A percentile compares a stretch with the other conserved stretches of the same genome.
Conservation (phyloP, 2,329 filamentous ascomycete species). For the Neofusicoccum umdonicola region DNA sequence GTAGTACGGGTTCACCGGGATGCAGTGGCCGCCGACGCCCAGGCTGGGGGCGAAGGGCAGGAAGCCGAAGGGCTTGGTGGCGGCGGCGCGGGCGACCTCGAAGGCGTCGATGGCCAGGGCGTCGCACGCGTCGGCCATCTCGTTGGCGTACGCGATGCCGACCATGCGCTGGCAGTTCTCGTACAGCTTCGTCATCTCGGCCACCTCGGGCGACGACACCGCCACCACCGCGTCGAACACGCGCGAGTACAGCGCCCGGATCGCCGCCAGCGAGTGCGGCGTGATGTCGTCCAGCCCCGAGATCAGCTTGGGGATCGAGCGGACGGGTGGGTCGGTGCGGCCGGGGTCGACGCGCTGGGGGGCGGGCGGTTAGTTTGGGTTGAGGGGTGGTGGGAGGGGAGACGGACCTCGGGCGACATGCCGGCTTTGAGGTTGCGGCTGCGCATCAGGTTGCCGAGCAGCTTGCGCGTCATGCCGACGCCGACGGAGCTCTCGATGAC, state of each 20-base stretch:
- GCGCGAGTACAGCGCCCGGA: conserved; percentile 46
- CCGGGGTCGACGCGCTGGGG: conserved; percentile 51
- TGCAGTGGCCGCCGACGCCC: conserved; percentile 57
- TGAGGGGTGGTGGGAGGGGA: conserved; percentile 48
- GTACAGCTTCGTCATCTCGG: conserved; percentile 59
- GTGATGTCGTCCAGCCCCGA: conserved; percentile 51
- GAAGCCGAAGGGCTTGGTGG: conserved; percentile 52
- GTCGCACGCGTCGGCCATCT: conserved; percentile 55
- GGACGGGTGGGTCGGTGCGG: conserved; percentile 35
- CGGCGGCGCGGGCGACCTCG: conserved; percentile 51
- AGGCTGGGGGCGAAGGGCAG: conserved; percentile 47
- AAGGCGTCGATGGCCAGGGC: conserved; percentile 49
- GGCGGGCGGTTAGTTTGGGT: conserved; percentile 43
- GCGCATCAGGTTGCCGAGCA: conserved; percentile 47
- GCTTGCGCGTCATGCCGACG: conserved; percentile 54
- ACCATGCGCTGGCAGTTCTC: conserved; percentile 60
- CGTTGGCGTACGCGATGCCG: conserved; percentile 55
- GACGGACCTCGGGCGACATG: conserved; percentile 46
- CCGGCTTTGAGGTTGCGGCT: conserved; percentile 27
- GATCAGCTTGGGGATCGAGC: conserved; percentile 53
- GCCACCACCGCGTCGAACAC: conserved; percentile 50
- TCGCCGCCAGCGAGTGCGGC: conserved; percentile 46
- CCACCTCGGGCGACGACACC: conserved; percentile 54
- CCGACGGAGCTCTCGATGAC: conserved; percentile 56
- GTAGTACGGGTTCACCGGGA: conserved; percentile 57